phyloP scores from a whole-genome alignment of 2,329 filamentous ascomycete genomes.

The Epichloe amarillans region DNA sequence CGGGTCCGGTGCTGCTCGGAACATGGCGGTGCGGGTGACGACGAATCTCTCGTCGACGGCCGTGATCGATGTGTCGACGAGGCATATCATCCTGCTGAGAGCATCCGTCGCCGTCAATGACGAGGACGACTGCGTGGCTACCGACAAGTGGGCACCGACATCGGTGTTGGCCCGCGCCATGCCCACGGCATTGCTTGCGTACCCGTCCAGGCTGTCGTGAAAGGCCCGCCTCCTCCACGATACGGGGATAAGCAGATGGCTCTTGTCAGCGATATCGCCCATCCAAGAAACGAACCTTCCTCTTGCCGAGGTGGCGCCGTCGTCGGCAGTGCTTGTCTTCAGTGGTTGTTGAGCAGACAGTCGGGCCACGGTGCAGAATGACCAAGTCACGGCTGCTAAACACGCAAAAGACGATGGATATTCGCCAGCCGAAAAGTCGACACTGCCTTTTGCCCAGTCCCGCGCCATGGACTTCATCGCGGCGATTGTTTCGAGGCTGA shows the following conservation, averaged over 20 bases:
- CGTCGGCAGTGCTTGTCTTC: constrained; percentile 1
- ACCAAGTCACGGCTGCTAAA: constrained; percentile 27
- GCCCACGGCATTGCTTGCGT: constrained; percentile 30
- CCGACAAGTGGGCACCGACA: constrained; percentile 10
- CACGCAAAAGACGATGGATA: constrained; percentile 23
- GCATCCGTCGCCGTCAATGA: background rate
- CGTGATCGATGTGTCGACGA: constrained; percentile 14
- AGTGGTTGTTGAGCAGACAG: constrained; percentile 2
- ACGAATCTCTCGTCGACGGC: constrained; percentile 29
- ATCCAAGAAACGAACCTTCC: too few species aligned
- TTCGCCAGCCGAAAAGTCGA: background rate
- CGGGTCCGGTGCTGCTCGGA: constrained; percentile 24
- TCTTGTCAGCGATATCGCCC: background rate
- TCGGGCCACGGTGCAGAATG: constrained; percentile 24
- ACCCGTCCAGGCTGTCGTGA: constrained; percentile 14
- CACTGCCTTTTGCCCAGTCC: background rate
- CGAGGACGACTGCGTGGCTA: background rate
- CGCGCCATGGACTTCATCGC: constrained; percentile 16
- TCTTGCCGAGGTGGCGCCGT: background rate
- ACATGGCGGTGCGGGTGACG: constrained; percentile 22
- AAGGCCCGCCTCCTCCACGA: constrained; percentile 28
- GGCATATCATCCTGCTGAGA: constrained; percentile 17
- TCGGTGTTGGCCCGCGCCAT: constrained; percentile 21
- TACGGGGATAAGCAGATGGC: constrained; percentile 26
- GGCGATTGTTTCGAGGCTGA: constrained; percentile 20